A percentile compares a stretch with the other conserved stretches of the same genome.
Evolutionary conservation across 768 basidiomycete genomes (phyloP).

Genomic region (Gymnopilus dilepis): DNA sequence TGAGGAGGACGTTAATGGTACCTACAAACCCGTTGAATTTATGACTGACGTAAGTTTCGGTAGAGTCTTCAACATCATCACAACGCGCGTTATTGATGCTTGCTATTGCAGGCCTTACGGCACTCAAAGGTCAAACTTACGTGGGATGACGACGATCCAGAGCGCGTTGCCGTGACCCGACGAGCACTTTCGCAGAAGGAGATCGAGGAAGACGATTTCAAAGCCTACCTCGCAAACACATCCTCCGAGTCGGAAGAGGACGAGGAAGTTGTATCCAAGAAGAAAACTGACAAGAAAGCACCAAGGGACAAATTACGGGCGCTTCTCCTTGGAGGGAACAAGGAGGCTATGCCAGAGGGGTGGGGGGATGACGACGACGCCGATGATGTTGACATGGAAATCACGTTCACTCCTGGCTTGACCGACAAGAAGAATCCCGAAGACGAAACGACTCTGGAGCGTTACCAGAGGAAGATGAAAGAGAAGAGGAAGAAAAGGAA

Average conservation of each 20-base stretch:
- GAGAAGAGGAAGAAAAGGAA: conserved; percentile 88
- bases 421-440: conserved; percentile 55
- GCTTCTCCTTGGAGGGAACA: conserved; percentile 69
- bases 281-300: conserved; percentile 43
- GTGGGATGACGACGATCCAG: conserved; percentile 97
- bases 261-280: conserved; percentile 31
- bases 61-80: background rate
- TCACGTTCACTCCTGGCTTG: conserved; percentile 92
- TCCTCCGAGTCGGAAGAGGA: conserved; percentile 67
- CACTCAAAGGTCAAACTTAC: conserved; percentile 98
- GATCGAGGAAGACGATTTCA: conserved; percentile 92
- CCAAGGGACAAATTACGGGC: conserved; percentile 77
- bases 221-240: conserved; percentile 74
- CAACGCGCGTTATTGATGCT: background rate
- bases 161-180: conserved; percentile 80
- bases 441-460: conserved; percentile 89
- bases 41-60: conserved; percentile 78
- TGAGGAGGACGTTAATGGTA: conserved; percentile 60
- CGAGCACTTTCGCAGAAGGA: conserved; percentile 81
- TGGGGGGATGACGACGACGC: conserved; percentile 63
- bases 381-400: conserved; percentile 85
- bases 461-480: conserved; percentile 86
- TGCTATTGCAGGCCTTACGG: conserved; percentile 74
- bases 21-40: conserved; percentile 84
- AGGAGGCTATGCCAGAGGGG: conserved; percentile 80